Base-by-base conservation (phyloP, 2,329 filamentous ascomycete species). In the Zymoseptoria pseudotritici region DNA sequence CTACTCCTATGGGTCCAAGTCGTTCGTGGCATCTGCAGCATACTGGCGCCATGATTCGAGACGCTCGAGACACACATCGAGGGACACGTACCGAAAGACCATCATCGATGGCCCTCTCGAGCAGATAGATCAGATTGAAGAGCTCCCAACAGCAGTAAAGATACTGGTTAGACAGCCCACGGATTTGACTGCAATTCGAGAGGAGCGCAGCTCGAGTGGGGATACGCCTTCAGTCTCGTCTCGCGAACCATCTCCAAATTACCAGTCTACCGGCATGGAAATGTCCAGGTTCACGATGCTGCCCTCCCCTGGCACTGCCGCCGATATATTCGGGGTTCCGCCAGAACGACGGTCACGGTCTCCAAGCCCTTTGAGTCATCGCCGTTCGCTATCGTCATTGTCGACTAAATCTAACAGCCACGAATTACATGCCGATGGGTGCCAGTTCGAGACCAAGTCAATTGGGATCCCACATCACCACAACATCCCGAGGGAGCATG, bases 401-500 rank as follows among this genome's bases (percentile, higher is more conserved):
- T 46, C 36, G 36, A 46, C 36, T 17, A 46, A 46, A 7, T 26
- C 36, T 54, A 20, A 54, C n/a, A 22, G 29, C 54, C 42, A 31
- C 20, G 36, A 62, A 26, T 52, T 57, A n/a, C 42, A 50, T 11
- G 20, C 55, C 19, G 59, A 65, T 46, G 62, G 59, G 19, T 60
- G 59, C 36, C 58, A 61, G 22, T 69, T 71, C 56, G 55, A 56
- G 36, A 65, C 66, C 29, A 69, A 71, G 53, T 61, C 60, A 21
- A 56, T 69, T 11, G 63, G 63, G 9, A 36, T 56, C 19, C 62
- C 66, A 10, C 61, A 66, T 26, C 63, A 65, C 55, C 58, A 59
- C 0, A 58, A 65, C 50, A 63, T 72, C 1, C 66, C 66, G 5
- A 55, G 57, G 21, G 59, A 66, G n/a, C 60, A 71, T 26, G 70